Evolutionary conservation across 345 rosid genomes (phyloP), one percentile per base, ranked within the genome.

Genomic region (Melastoma malabathricum): DNA sequence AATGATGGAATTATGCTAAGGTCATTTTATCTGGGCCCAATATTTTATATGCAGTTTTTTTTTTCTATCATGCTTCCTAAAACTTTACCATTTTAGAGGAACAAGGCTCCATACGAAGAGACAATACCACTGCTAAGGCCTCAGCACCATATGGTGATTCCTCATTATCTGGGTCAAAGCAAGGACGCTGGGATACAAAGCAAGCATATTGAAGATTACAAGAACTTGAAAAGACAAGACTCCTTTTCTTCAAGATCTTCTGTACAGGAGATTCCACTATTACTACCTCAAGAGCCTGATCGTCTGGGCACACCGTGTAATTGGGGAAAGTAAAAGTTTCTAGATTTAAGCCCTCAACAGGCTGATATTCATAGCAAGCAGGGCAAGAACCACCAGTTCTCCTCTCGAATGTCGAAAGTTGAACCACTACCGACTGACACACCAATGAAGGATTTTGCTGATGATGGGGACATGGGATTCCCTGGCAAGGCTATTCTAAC

Each of bases 1-100:
- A 93, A 66, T 94, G 99, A 15, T 93, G 99, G 99, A 93, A 93
- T 80, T 80, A 79, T 73, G 99, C 99, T 49, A 93, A 93, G 99
- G 99, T 93, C 45, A 56, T 46, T 13, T 20, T 29, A 16, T 31
- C 14, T 44, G 15, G 6, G 1, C 9, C n/a, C 25, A 15, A 12
- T 47, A 15, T 46, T 31, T 38, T 57, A 12, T 47, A 43, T 19
- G 38, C 34, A 51, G 19, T 57, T 22, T 20, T 25, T 13, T 13
- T 46, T 54, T 64, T 57, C 44, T 60, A 15, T 46, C 23, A 18
- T 59, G 31, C 43, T 49, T 14, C 44, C 46, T 59, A 49, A 15
- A 18, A n/a, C 25, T 60, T 19, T 27, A 41, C 44, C 45, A 44
- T 63, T 65, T 52, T 80, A 93, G 96, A 83, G 95, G 74, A 88